A percentile compares a stretch with the other conserved stretches of the same genome.
These are phyloP conservation scores for Diddensiella caesifluorescens DNA, from an alignment of 805 yeast genomes.

Conservation along the genomic window DNA sequence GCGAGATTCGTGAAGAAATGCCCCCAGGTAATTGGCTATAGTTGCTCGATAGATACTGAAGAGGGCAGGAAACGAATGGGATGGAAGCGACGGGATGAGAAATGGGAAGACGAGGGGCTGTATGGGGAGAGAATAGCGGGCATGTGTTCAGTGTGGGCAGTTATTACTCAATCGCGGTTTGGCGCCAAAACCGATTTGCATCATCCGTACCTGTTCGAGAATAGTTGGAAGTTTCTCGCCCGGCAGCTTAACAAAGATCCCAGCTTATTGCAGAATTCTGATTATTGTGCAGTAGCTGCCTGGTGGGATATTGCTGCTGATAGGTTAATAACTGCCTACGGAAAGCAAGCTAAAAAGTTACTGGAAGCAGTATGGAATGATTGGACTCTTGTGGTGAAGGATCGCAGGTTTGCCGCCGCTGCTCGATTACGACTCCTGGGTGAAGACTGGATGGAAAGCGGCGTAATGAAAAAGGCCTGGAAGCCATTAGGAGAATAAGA, in stretches of 20 bases:
- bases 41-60: slow-evolving; percentile 70
- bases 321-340: slow-evolving; percentile 52
- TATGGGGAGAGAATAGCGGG: slow-evolving; percentile 88
- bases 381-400: slow-evolving; percentile 52
- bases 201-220: slow-evolving; percentile 53
- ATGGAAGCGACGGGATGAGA: slow-evolving; percentile 55
- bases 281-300: slow-evolving; percentile 62
- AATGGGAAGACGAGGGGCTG: slow-evolving; percentile 49
- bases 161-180: slow-evolving; percentile 52
- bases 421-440: slow-evolving; percentile 70
- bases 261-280: slow-evolving; percentile 54
- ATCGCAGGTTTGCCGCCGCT: slow-evolving; percentile 64
- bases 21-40: slow-evolving; percentile 79
- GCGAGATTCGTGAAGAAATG: slow-evolving; percentile 91
- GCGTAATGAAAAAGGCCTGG: slow-evolving; percentile 34
- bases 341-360: slow-evolving; percentile 64
- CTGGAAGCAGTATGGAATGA: slow-evolving; percentile 41
- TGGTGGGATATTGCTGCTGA: slow-evolving; percentile 90
- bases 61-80: slow-evolving; percentile 85
- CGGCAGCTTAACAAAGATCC: slow-evolving; percentile 55
- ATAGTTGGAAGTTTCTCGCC: slow-evolving; percentile 70
- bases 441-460: slow-evolving; percentile 63
- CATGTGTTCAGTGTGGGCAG: slow-evolving; percentile 73
- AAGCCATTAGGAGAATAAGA: slow-evolving; percentile 5
- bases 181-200: slow-evolving; percentile 11